Base-by-base conservation (phyloP, 768 basidiomycete genomes). In the Lactifluus pinguis region DNA sequence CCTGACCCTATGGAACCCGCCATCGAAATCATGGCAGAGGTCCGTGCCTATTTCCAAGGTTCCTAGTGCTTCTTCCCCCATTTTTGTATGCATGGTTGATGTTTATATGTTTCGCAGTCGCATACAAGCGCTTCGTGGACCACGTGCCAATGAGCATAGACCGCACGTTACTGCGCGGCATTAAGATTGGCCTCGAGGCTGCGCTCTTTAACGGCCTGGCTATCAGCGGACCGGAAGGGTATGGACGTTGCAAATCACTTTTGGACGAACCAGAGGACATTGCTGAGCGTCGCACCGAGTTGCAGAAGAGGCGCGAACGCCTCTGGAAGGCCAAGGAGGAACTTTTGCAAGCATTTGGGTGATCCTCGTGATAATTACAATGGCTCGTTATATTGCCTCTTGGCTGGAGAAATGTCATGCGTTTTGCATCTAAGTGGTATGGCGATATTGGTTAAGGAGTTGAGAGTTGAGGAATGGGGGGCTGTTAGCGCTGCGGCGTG, bases 31-130 rank as follows among this genome's bases (percentile, higher is more conserved):
- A 88, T 88, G 86, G 84, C 85, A 0, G 79, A 83, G 53, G 83
- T 87, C 3, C 74, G 84, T 10, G 85, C 84, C 0, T 87, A 87
- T 61, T 87, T 87, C 68, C 83, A 86, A 79, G 86, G 87, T 86
- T 65, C 8, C 64, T 59, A 19, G 30, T 42, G 52, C 36, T 39
- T 30, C 49, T 19, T 39, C 30, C 44, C 29, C 38, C 47, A 38
- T 19, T 2, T 52, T 34, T 17, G 15, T 10, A 59, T 4, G 21
- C 13, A 15, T 66, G 14, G 11, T 36, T 61, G n/a, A 49, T 21
- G 29, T 11, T 13, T 11, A 19, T 14, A 29, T 49, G 48, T 7
- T 29, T 14, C 38, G 25, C 15, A 72, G 83, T 85, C 3, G 79
- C 81, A 0, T 83, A 80, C 68, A 83, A 84, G 69, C 76, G 83